These are phyloP conservation scores for Ophiosphaerella herpotricha DNA, from an alignment of 2,329 filamentous ascomycete species.

Conservation along the genomic window DNA sequence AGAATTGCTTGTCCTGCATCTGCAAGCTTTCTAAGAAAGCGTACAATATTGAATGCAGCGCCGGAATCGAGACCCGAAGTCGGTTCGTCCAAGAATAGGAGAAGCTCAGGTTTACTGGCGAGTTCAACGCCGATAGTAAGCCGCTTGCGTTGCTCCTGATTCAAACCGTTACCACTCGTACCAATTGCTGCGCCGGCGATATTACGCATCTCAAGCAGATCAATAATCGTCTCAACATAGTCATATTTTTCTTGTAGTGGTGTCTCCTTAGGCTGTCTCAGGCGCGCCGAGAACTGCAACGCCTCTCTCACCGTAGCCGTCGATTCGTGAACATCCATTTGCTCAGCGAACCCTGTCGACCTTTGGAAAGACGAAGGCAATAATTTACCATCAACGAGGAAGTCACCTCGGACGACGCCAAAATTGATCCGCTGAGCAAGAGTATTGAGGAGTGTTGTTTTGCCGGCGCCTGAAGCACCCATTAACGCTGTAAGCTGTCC, in stretches of 20 bases:
- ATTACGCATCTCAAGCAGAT: slow-evolving; percentile 66
- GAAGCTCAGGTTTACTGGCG: slow-evolving; percentile 68
- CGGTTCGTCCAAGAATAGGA: slow-evolving; percentile 79
- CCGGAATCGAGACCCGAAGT: slow-evolving; percentile 74
- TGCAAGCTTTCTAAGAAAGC: slow-evolving; percentile 69
- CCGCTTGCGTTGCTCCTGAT: slow-evolving; percentile 69
- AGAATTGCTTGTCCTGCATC: slow-evolving; percentile 69
- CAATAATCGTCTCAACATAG: slow-evolving; percentile 68
- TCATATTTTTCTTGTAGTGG: slow-evolving; percentile 64
- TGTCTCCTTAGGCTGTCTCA: slow-evolving; percentile 64
- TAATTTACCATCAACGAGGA: slow-evolving; percentile 49
- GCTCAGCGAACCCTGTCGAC: slow-evolving; percentile 78
- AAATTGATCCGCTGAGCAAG: slow-evolving; percentile 50
- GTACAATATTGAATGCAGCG: slow-evolving; percentile 68
- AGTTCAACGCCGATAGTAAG: slow-evolving; percentile 67
- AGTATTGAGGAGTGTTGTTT: slow-evolving; percentile 44
- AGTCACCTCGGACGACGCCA: slow-evolving; percentile 51
- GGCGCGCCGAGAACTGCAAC: slow-evolving; percentile 65
- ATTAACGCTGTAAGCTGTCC: slow-evolving; percentile 84
- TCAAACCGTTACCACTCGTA: slow-evolving; percentile 52
- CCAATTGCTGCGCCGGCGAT: slow-evolving; percentile 69
- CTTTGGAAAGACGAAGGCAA: slow-evolving; percentile 72
- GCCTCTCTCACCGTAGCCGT: slow-evolving; percentile 68
- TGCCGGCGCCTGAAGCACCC: slow-evolving; percentile 64
- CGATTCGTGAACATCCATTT: slow-evolving; percentile 65